Evolutionary conservation across 2,329 filamentous ascomycete genomes (phyloP).

Genomic region (Exserohilum turcica): DNA sequence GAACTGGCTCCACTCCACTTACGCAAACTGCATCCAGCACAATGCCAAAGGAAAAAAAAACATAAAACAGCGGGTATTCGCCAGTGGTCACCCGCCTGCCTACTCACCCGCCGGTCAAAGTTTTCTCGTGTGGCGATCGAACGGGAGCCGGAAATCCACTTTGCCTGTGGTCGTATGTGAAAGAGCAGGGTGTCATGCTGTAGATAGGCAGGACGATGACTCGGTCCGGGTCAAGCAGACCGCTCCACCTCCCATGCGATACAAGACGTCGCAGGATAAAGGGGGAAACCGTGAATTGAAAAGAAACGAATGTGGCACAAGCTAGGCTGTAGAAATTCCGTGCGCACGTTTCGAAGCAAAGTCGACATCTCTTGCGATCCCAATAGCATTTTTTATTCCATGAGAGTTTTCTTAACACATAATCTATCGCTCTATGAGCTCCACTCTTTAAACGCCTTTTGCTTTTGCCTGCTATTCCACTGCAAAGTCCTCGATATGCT

Average conservation of each 20-base stretch:
- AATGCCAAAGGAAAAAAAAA: no score
- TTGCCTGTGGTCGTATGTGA: neutral
- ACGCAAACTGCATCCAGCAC: no score
- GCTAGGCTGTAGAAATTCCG: no score
- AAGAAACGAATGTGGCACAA: no score
- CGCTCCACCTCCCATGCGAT: no score
- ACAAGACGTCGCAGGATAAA: no score
- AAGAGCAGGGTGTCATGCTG: no score
- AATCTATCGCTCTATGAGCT: slow-evolving; percentile 11
- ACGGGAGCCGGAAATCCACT: neutral
- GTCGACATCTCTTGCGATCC: neutral
- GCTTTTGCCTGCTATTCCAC: slow-evolving; percentile 80
- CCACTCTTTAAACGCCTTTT: slow-evolving; percentile 60
- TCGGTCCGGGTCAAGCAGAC: no score
- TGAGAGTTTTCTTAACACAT: neutral
- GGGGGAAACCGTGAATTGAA: no score
- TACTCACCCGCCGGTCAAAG: neutral
- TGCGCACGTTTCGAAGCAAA: neutral
- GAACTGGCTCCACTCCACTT: no score
- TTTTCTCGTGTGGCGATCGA: neutral
- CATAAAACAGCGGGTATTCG: no score
- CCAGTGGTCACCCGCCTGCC: neutral
- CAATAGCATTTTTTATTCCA: neutral
- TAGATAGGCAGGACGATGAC: no score
- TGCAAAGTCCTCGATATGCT: slow-evolving; percentile 79